Evolutionary conservation across 495 filamentous ascomycete species (phyloP), one percentile per base, ranked within the genome.

Genomic region (Cercophora scortea): DNA sequence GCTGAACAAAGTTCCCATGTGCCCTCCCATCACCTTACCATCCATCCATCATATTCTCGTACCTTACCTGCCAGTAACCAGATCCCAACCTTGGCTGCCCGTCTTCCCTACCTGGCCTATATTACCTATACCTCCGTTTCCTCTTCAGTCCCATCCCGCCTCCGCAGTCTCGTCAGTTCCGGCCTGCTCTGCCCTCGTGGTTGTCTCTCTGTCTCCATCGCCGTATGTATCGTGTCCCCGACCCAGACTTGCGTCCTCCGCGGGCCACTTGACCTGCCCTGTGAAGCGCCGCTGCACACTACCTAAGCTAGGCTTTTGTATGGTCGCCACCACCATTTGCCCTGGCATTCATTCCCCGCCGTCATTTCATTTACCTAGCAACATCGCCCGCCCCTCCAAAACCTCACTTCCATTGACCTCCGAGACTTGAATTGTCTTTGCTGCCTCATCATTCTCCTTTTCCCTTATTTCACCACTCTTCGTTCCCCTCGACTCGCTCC

Each of bases 281-380:
- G 58, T 52, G 58, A 56, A 56, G 54, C 61, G 54, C 61, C 60
- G 47, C 54, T 60, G 57, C 49, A 57, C 57, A 52, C 60, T 47
- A 57, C 50, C 58, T n/a, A n/a, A 50, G 59, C 61, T 58, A 47
- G 52, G 59, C 61, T 62, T 54, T 62, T 61, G 62, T 57, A 52
- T 54, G 62, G 62, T 65, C 57, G 64, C 60, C 64, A 65, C 64
- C 62, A 52, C 32, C 51, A 55, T 53, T 53, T 61, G 61, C 62
- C 61, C 64, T 67, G 59, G 59, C 60, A 49, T 63, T 61, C 60
- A 49, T 63, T 67, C 64, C 64, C 64, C 62, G 63, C 63, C 63
- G 58, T 67, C 64, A 61, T 65, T 64, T 64, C 61, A 65, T 57
- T 57, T 56, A 55, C 17, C 41, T 34, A 61, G 64, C 64, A 61